Evolutionary conservation across 106 monocot genomes (phyloP).

Genomic region (Dendrobium chrysotoxum): DNA sequence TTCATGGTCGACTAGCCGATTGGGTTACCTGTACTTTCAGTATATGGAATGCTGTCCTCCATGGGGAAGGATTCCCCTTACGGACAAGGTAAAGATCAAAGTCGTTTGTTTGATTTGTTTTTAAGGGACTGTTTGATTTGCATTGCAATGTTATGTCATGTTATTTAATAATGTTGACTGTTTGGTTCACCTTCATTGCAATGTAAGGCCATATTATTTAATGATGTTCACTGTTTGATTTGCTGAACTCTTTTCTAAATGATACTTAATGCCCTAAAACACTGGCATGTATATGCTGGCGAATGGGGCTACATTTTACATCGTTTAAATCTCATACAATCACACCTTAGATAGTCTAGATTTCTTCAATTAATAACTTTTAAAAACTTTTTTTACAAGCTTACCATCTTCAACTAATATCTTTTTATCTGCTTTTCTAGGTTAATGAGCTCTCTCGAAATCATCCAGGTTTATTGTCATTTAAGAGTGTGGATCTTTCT

Average conservation of each 20-base stretch:
- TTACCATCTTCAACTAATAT: background rate
- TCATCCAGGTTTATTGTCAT: slow-evolving; percentile 59
- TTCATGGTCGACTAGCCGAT: slow-evolving; percentile 17
- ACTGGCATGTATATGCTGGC: too few relatives aligned
- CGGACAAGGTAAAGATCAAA: slow-evolving; percentile 41
- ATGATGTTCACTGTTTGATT: too few relatives aligned
- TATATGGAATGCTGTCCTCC: slow-evolving; percentile 59
- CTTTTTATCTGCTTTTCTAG: slow-evolving; percentile 17
- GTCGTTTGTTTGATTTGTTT: background rate
- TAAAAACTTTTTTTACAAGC: too few relatives aligned
- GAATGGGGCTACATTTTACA: too few relatives aligned
- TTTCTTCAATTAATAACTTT: too few relatives aligned
- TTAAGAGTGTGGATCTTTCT: slow-evolving; percentile 68
- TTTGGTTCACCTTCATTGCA: background rate
- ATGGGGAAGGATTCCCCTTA: slow-evolving; percentile 58
- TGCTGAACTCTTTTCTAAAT: too few relatives aligned
- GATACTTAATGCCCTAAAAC: too few relatives aligned
- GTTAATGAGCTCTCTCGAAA: slow-evolving; percentile 40
- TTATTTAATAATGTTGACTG: too few relatives aligned
- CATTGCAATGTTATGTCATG: background rate
- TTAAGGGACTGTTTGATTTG: background rate
- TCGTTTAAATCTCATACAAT: too few relatives aligned
- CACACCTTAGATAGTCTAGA: too few relatives aligned
- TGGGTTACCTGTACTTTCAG: slow-evolving; percentile 64
- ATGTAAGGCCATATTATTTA: background rate